These are phyloP conservation scores for Trametes hirsuta DNA, from an alignment of 1,284 basidiomycete species.

Conservation along the genomic window DNA sequence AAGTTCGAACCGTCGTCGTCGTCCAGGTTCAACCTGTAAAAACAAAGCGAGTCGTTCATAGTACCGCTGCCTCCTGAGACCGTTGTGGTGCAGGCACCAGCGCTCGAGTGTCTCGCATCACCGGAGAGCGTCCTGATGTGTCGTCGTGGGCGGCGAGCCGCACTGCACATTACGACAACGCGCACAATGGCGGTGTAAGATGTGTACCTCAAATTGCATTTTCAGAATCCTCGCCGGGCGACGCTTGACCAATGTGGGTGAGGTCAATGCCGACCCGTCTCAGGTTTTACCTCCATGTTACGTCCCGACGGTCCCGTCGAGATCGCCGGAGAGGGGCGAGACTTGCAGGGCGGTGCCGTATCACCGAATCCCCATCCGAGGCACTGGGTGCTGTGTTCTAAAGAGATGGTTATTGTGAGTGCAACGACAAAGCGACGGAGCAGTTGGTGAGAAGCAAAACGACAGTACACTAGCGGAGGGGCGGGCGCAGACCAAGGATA, in stretches of 20 bases:
- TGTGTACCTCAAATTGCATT: neutral
- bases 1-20: neutral
- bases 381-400: neutral
- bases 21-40: neutral
- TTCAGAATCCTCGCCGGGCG: neutral
- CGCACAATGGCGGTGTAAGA: neutral
- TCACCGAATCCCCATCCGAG: neutral
- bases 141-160: neutral
- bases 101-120: conserved; percentile 1
- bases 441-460: neutral
- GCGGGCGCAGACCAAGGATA: conserved; percentile 6
- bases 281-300: neutral
- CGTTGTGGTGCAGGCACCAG: neutral
- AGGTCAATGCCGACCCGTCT: neutral
- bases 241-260: neutral
- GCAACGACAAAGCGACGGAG: conserved; percentile 10
- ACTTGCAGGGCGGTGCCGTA: no score
- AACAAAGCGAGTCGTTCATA: neutral
- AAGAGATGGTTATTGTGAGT: conserved; percentile 19
- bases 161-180: neutral
- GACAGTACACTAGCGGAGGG: conserved; percentile 1
- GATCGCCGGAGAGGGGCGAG: no score
- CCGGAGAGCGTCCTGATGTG: neutral
- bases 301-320: neutral
- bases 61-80: neutral